Conservation (phyloP, 257 asterid genomes). For the Forsythia viridissima region DNA sequence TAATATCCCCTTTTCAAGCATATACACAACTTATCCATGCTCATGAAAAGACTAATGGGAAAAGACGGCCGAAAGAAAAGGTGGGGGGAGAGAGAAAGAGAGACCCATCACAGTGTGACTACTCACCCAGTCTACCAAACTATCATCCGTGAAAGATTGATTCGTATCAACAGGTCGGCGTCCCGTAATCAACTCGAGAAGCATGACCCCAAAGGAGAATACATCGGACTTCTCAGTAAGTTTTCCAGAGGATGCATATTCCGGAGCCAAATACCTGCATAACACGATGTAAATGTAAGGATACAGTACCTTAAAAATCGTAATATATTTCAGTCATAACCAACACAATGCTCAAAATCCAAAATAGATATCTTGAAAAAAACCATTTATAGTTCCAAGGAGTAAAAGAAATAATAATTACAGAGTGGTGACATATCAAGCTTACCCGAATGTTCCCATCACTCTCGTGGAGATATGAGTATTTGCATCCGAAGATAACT, state of each 20-base stretch:
- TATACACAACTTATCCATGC: background rate
- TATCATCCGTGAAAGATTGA: conserved; percentile 67
- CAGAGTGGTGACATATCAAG: background rate
- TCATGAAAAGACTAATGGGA: too few species aligned
- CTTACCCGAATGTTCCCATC: conserved; percentile 97
- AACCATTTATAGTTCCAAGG: background rate
- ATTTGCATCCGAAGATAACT: conserved; percentile 62
- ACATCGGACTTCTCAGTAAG: conserved; percentile 90
- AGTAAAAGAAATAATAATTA: background rate
- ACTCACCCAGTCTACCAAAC: conserved; percentile 94
- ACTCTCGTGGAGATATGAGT: conserved; percentile 93
- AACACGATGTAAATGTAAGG: background rate
- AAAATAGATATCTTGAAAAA: background rate
- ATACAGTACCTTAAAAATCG: background rate
- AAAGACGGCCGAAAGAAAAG: background rate
- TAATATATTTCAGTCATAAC: background rate
- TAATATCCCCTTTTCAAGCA: background rate
- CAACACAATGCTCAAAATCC: background rate
- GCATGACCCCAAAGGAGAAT: conserved; percentile 88
- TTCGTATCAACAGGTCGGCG: conserved; percentile 69
- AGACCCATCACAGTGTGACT: background rate
- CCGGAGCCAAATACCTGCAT: conserved; percentile 90
- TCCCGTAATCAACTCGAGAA: conserved; percentile 91
- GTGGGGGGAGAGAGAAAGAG: background rate
- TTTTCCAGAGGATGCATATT: conserved; percentile 91